Conservation (phyloP, 2,329 filamentous ascomycete genomes). For the Phyllosticta paracitricarpa region DNA sequence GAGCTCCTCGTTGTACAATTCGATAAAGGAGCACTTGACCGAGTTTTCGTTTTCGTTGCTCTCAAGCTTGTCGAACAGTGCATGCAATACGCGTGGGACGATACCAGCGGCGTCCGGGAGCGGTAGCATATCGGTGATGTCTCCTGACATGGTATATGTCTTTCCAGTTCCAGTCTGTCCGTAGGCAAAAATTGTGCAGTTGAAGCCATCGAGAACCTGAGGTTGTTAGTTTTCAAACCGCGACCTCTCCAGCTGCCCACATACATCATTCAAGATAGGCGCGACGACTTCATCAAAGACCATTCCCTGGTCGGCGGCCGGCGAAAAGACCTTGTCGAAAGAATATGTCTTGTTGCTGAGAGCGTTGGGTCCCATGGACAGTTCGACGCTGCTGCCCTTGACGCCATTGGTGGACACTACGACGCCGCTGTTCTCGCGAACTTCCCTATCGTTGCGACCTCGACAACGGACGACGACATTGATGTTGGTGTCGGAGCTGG, state of each 20-base stretch:
- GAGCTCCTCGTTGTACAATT: constrained; percentile 95
- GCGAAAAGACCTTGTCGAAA: constrained; percentile 95
- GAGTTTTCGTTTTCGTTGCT: constrained; percentile 67
- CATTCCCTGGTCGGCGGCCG: constrained; percentile 85
- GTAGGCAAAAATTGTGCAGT: constrained; percentile 98
- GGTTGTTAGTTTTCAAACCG: background rate
- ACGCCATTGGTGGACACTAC: constrained; percentile 83
- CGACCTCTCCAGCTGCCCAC: background rate
- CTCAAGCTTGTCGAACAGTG: constrained; percentile 78
- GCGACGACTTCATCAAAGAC: constrained; percentile 92
- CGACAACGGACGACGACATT: constrained; percentile 93
- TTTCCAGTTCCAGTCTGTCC: constrained; percentile 97
- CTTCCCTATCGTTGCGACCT: constrained; percentile 84
- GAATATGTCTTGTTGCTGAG: constrained; percentile 93
- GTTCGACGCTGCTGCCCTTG: constrained; percentile 70
- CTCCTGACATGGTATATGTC: constrained; percentile 98
- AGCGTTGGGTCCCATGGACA: constrained; percentile 87
- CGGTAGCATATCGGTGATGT: constrained; percentile 86
- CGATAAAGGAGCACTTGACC: constrained; percentile 97
- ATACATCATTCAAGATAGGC: constrained; percentile 84
- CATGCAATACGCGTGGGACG: constrained; percentile 80
- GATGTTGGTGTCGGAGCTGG: constrained; percentile 76
- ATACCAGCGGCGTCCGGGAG: constrained; percentile 89
- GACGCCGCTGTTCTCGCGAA: constrained; percentile 88
- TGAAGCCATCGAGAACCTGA: constrained; percentile 86